These are phyloP conservation scores for Alliaria petiolata DNA, from an alignment of 345 rosid genomes.

Conservation along the genomic window DNA sequence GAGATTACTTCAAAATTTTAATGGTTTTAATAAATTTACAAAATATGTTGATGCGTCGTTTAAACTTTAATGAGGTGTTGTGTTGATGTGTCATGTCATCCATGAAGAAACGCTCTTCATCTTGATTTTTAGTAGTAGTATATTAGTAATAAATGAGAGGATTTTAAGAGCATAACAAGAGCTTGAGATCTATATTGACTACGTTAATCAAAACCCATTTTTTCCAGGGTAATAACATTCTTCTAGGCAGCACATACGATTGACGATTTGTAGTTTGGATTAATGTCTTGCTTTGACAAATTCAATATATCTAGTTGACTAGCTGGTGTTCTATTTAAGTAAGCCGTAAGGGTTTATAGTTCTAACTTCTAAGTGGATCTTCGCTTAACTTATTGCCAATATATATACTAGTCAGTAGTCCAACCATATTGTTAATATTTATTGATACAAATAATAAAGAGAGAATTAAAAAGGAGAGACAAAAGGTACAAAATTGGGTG, in stretches of 20 bases:
- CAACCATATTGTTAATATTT: neutral
- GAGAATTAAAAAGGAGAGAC: neutral
- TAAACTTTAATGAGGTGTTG: too few relatives aligned
- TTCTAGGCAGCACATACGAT: neutral
- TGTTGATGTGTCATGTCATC: too few relatives aligned
- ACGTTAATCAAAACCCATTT: too few relatives aligned
- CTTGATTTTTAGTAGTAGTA: neutral
- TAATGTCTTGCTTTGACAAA: neutral
- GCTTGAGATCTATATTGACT: too few relatives aligned
- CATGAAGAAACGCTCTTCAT: neutral
- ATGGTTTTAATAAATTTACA: too few relatives aligned
- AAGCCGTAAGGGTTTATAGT: neutral
- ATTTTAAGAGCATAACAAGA: too few relatives aligned
- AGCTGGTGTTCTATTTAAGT: neutral
- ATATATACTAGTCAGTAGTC: too few relatives aligned
- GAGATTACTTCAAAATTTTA: too few relatives aligned
- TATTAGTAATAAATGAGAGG: too few relatives aligned
- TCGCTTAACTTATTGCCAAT: neutral
- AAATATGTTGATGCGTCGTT: neutral
- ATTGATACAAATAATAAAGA: neutral
- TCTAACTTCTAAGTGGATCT: neutral
- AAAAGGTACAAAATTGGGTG: constrained; percentile 1
- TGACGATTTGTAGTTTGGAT: neutral
- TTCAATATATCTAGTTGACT: neutral
- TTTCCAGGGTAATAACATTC: too few relatives aligned